Evolutionary conservation across 257 asterid genomes (phyloP).

Genomic region (Coffea canephora): DNA sequence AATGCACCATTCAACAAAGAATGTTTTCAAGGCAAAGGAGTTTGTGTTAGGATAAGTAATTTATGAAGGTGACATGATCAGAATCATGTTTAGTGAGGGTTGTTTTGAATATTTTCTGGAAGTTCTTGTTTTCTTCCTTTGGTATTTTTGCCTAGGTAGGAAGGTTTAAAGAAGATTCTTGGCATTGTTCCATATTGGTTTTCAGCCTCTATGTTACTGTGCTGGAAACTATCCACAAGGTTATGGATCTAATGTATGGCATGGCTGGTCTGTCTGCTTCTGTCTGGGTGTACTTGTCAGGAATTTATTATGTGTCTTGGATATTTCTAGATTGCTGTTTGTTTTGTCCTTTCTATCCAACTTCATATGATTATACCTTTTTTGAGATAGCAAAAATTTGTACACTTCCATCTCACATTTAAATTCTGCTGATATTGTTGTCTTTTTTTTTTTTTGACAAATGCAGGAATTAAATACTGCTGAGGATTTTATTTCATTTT

Average conservation of each 20-base stretch:
- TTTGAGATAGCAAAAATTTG: background rate
- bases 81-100: background rate
- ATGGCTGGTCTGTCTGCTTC: background rate
- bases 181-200: background rate
- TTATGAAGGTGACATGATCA: background rate
- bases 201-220: background rate
- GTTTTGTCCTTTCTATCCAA: background rate
- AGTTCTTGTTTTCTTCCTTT: no score
- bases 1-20: no score
- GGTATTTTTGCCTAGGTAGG: no score
- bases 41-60: no score
- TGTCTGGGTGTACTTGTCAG: background rate
- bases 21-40: background rate
- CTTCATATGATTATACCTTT: constrained; percentile 6
- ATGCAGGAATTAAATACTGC: constrained; percentile 93
- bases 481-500: constrained; percentile 80
- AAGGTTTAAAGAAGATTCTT: background rate
- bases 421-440: background rate
- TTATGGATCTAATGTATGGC: background rate
- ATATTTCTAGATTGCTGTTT: background rate
- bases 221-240: background rate
- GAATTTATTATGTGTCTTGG: background rate
- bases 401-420: background rate
- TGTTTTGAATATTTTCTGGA: background rate
- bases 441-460: background rate